Percentiles rank a stretch among this genome's conserved stretches.
phyloP scores from a whole-genome alignment of 2,329 filamentous ascomycete species.

The Teratosphaeria epicoccoides region DNA sequence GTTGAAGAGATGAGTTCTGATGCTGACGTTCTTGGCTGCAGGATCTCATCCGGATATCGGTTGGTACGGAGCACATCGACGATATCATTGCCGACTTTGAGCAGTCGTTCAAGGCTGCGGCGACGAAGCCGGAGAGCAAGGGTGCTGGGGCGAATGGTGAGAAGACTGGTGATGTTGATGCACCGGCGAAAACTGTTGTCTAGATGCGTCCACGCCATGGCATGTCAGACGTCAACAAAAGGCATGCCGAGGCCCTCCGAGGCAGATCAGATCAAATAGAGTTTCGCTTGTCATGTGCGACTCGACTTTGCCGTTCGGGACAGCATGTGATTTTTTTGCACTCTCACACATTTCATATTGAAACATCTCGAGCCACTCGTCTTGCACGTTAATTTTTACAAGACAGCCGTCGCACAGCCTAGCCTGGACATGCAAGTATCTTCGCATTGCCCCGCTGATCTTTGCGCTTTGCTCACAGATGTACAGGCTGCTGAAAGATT shows the following conservation, averaged over 20 bases:
- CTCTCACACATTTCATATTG: not conserved
- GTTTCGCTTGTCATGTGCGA: not conserved
- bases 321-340: not conserved
- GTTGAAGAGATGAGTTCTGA: not conserved
- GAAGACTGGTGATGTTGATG: conserved; percentile 14
- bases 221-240: no score
- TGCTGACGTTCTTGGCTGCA: conserved; percentile 25
- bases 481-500: no score
- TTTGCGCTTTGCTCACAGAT: no score
- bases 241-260: not conserved
- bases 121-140: conserved; percentile 31
- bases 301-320: not conserved
- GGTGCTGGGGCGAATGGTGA: conserved; percentile 17
- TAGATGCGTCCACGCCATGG: conserved; percentile 3
- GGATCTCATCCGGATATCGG: conserved; percentile 89
- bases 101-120: conserved; percentile 63
- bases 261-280: not conserved
- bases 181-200: conserved; percentile 15
- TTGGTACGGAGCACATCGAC: conserved; percentile 92
- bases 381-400: no score
- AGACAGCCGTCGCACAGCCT: no score
- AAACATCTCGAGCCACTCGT: not conserved
- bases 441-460: no score
- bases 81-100: conserved; percentile 95
- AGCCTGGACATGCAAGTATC: no score